Conservation (phyloP, 2,329 filamentous ascomycete species). For the Fusarium udum region DNA sequence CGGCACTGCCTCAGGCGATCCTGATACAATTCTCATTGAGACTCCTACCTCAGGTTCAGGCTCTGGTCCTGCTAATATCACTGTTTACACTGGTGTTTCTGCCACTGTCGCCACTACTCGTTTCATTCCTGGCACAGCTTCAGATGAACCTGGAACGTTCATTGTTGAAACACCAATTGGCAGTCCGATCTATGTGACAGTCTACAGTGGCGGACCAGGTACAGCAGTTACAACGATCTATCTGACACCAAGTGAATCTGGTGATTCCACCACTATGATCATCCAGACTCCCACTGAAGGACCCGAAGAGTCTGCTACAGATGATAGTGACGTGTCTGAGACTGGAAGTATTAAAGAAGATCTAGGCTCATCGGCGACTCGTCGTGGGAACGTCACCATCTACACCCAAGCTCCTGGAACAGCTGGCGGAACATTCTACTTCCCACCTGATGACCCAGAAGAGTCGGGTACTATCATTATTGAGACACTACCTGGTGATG, state of each 20-base stretch:
- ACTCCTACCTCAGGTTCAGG: not conserved
- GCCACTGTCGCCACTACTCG: not conserved
- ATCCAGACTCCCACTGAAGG: slow-evolving; percentile 18
- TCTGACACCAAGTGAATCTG: not conserved
- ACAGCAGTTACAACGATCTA: not conserved
- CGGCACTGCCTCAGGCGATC: not conserved
- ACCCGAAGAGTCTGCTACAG: not conserved
- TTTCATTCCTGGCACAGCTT: not conserved
- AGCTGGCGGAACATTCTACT: slow-evolving; percentile 4
- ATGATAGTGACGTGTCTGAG: accelerated
- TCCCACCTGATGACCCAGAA: not conserved
- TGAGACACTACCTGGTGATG: not conserved
- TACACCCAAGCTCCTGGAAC: slow-evolving; percentile 2
- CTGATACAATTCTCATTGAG: slow-evolving; percentile 3
- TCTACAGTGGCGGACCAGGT: not conserved
- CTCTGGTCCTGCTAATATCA: not conserved
- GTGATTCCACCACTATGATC: slow-evolving; percentile 2
- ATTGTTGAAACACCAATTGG: slow-evolving; percentile 3
- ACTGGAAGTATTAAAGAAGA: not conserved
- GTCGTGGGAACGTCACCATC: not conserved
- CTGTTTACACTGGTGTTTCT: not conserved
- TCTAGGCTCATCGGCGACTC: too few relatives aligned
- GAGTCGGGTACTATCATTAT: not conserved
- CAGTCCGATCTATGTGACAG: not conserved
- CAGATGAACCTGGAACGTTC: not conserved